A percentile compares a stretch with the other conserved stretches of the same genome.
Conservation (phyloP, 1,284 basidiomycete species). For the Ustilago crameri region DNA sequence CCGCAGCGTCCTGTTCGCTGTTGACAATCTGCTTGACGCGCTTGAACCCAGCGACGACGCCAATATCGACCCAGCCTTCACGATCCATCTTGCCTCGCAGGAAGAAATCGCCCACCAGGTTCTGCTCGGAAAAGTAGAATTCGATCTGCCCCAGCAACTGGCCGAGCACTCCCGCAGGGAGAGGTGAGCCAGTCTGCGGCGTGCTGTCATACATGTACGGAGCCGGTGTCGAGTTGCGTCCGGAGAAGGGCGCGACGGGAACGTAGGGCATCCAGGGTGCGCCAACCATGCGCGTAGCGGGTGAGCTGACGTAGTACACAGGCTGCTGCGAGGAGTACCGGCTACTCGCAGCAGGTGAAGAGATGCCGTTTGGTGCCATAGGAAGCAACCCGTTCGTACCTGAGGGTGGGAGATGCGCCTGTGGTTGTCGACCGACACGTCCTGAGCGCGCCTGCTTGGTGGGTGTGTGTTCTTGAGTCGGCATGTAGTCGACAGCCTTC, state of each 20-base stretch:
- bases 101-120: conserved; percentile 61
- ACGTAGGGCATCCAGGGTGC: not conserved
- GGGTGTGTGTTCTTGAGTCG: not conserved
- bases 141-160: conserved; percentile 62
- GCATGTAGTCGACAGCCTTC: too few species aligned
- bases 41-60: conserved; percentile 54
- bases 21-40: conserved; percentile 42
- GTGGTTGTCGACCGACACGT: not conserved
- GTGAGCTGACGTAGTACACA: not conserved
- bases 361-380: too few species aligned
- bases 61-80: conserved; percentile 59
- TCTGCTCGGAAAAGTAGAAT: conserved; percentile 64
- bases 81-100: conserved; percentile 61
- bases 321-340: not conserved
- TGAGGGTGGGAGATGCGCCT: not conserved
- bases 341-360: too few species aligned
- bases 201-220: conserved; percentile 4
- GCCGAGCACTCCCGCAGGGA: conserved; percentile 1
- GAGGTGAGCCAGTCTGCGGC: not conserved
- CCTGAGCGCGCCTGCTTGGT: not conserved
- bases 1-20: conserved; percentile 4
- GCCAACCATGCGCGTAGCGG: not conserved
- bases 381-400: not conserved
- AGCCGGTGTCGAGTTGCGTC: not conserved
- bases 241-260: not conserved